A percentile compares a stretch with the other conserved stretches of the same genome.
Conservation (phyloP, 257 asterid species). For the Solanum piurae region DNA sequence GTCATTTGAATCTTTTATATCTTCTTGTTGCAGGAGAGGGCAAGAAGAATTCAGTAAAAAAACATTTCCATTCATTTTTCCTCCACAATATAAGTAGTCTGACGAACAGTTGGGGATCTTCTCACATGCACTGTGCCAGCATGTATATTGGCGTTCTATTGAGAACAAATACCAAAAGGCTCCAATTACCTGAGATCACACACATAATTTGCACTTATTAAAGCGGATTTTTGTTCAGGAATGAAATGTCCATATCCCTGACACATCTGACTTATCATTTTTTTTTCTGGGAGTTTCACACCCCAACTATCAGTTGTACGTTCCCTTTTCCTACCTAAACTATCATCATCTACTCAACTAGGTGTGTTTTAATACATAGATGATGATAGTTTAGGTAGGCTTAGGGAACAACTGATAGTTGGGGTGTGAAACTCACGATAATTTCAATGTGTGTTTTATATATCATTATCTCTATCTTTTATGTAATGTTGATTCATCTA, state of each 20-base stretch:
- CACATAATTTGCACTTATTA: neutral
- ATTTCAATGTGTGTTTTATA: neutral
- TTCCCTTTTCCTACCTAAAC: neutral
- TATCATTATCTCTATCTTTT: neutral
- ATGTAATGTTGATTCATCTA: neutral
- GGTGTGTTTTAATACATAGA: neutral
- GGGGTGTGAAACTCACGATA: neutral
- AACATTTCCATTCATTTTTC: neutral
- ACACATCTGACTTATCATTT: neutral
- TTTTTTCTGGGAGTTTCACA: neutral
- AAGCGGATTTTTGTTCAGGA: neutral
- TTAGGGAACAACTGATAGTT: neutral
- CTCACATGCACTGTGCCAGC: slow-evolving; percentile 41
- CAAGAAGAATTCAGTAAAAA: slow-evolving; percentile 29
- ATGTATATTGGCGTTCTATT: slow-evolving; percentile 38
- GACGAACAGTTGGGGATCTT: neutral
- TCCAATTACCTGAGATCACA: slow-evolving; percentile 27
- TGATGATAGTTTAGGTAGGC: neutral
- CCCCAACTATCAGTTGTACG: neutral
- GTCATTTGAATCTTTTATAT: slow-evolving; percentile 9
- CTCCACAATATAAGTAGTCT: slow-evolving; percentile 25
- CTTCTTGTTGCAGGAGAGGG: slow-evolving; percentile 28
- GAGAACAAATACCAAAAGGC: slow-evolving; percentile 58
- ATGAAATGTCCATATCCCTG: neutral
- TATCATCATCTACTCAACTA: neutral